A percentile compares a stretch with the other conserved stretches of the same genome.
Evolutionary conservation across 2,329 filamentous ascomycete genomes (phyloP).

Genomic region (Sodiomyces alkalinus): DNA sequence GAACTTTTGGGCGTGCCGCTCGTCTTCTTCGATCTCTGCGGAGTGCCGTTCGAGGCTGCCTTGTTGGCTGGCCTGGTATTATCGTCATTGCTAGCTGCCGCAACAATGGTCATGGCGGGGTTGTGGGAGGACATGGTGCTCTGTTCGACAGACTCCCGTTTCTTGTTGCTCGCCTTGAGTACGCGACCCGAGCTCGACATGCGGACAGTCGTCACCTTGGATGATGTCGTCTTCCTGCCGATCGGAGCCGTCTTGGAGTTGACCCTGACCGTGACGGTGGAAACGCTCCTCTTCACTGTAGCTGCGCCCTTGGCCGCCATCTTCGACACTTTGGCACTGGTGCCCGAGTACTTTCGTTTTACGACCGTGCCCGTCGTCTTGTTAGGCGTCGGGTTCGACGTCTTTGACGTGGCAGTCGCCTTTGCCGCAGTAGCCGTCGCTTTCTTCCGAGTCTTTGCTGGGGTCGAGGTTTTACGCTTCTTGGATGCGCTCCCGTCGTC

Average conservation of each 20-base stretch:
- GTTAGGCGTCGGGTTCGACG: no score
- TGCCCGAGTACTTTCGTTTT: conserved; percentile 18
- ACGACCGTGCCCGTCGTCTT: conserved; percentile 16
- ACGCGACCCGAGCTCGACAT: conserved; percentile 8
- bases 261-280: conserved; percentile 12
- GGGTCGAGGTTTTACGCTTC: conserved; percentile 31
- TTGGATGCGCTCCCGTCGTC: conserved; percentile 20
- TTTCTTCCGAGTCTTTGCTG: conserved; percentile 7
- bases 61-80: conserved; percentile 1
- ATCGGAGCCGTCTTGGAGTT: conserved; percentile 3
- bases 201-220: conserved; percentile 6
- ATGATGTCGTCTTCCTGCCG: conserved; percentile 7
- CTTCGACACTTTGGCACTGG: conserved; percentile 20
- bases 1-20: conserved; percentile 4
- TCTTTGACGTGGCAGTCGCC: no score
- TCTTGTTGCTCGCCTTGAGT: conserved; percentile 5
- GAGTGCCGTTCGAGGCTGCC: not conserved
- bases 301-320: conserved; percentile 15
- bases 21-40: conserved; percentile 2
- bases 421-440: conserved; percentile 3
- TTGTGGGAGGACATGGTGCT: conserved; percentile 4
- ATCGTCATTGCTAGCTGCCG: conserved; percentile 2
- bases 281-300: conserved; percentile 20
- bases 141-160: conserved; percentile 1
- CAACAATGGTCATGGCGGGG: conserved; percentile 7